Evolutionary conservation across 2,329 filamentous ascomycete species (phyloP), one percentile per base, ranked within the genome.

Genomic region (Rasamsonia emersonii): DNA sequence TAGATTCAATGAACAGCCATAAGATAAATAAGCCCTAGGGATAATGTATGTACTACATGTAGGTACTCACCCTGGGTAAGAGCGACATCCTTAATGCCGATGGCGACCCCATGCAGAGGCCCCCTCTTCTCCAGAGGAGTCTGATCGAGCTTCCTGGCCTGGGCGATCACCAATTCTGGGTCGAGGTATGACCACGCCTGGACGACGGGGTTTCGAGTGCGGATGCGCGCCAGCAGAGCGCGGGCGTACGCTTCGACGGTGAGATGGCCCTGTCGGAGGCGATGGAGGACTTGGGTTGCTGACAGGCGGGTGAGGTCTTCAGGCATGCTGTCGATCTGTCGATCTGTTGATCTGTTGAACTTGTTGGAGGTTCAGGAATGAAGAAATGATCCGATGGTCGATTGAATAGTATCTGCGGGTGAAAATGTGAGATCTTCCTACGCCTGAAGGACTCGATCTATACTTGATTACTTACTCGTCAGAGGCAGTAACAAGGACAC

Each of bases 81-180:
- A 40, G 77, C 72, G 3, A 77, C 61, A 56, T 79, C 75, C 46
- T 78, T 78, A 8, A 78, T 60, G 1, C 61, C 75, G n/a, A 79
- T 53, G 0, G 70, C 63, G 5, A 78, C 49, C 1, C 74, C 74
- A 43, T 77, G 73, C 0, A 79, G 50, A 0, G 68, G 70, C 0
- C 74, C 73, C 33, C 74, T 58, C 34, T 70, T 41, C 2, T 61
- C 56, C 0, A 40, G 25, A 0, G 72, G 67, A 2, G 76, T 40
- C 15, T 53, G 39, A 43, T 78, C 74, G 0, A 78, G 61, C 8
- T 50, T 50, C 25, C 51, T 58, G 0, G 75, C 74, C 17, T 45
- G 38, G 6, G 20, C 13, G 10, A 77, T 51, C 3, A 76, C 64
- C n/a, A 59, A 48, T 0, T 61, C 53, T 1, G 55, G 58, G 38